Evolutionary conservation across 1,284 basidiomycete species (phyloP).

Genomic region (Schizophyllum amplum): DNA sequence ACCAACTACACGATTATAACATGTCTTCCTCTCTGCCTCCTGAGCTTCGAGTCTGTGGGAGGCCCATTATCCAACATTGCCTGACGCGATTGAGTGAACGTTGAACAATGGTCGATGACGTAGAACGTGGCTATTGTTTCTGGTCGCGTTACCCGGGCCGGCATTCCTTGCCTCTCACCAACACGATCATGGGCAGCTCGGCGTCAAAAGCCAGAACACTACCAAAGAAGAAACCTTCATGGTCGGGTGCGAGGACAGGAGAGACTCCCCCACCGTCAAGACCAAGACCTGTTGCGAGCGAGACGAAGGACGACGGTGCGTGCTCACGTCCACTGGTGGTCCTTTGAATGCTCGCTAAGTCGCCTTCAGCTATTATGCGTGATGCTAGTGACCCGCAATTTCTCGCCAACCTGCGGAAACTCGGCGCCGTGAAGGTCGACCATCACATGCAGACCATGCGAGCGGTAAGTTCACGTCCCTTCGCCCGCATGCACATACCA

Average conservation of each 20-base stretch:
- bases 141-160: not conserved
- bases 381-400: constrained; percentile 76
- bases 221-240: constrained; percentile 43
- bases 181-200: constrained; percentile 52
- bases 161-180: not conserved
- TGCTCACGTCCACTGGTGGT: not conserved
- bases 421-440: constrained; percentile 71
- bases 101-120: too few species aligned
- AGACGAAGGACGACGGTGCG: constrained; percentile 45
- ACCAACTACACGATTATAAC: not conserved
- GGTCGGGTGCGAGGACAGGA: constrained; percentile 42
- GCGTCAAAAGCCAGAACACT: constrained; percentile 64
- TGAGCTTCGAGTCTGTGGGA: too few species aligned
- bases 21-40: not conserved
- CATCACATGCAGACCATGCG: constrained; percentile 51
- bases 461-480: constrained; percentile 34
- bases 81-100: too few species aligned
- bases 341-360: not conserved
- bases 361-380: constrained; percentile 45
- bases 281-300: constrained; percentile 33
- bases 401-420: constrained; percentile 55
- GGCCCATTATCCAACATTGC: too few species aligned
- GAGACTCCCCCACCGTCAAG: constrained; percentile 13
- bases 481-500: not conserved
- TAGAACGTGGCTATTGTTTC: not conserved